A percentile compares a stretch with the other conserved stretches of the same genome.
phyloP scores from a whole-genome alignment of 2,329 filamentous ascomycete species.

The Hypomyces rosellus region DNA sequence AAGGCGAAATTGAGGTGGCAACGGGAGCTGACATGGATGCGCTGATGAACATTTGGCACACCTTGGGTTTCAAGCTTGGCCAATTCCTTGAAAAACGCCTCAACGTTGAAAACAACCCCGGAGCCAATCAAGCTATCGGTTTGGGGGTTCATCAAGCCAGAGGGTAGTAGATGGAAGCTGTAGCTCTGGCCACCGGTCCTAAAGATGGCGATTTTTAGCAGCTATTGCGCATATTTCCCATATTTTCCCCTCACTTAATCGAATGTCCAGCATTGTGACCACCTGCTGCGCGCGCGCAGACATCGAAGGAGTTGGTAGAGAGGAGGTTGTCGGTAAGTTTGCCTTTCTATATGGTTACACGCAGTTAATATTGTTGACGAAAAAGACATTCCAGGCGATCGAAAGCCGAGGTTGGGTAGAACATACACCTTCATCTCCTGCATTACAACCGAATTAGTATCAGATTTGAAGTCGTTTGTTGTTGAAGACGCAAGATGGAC shows the following conservation, averaged over 20 bases:
- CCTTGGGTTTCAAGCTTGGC: constrained; percentile 29
- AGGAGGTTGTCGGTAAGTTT: constrained; percentile 31
- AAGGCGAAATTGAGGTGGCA: constrained; percentile 60
- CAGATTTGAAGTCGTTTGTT: too few species aligned
- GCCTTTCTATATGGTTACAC: constrained; percentile 20
- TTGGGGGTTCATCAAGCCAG: constrained; percentile 63
- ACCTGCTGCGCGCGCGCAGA: constrained; percentile 18
- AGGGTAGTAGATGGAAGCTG: constrained; percentile 59
- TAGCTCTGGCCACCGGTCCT: constrained; percentile 23
- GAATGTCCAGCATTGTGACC: constrained; percentile 23
- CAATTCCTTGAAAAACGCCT: constrained; percentile 36
- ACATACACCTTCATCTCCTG: too few species aligned
- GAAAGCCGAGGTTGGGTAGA: too few species aligned
- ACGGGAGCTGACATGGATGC: constrained; percentile 58
- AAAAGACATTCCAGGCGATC: too few species aligned
- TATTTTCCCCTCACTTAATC: too few species aligned
- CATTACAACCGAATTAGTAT: too few species aligned
- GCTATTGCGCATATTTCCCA: too few species aligned
- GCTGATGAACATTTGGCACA: constrained; percentile 7
- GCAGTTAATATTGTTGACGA: too few species aligned
- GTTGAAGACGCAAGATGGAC: too few species aligned
- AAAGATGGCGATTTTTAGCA: not conserved
- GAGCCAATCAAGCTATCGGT: too few species aligned
- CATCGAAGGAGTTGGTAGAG: constrained; percentile 11
- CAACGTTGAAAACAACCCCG: too few species aligned